These are phyloP conservation scores for Margaritispora aquatica DNA, from an alignment of 495 filamentous ascomycete species.

Conservation along the genomic window DNA sequence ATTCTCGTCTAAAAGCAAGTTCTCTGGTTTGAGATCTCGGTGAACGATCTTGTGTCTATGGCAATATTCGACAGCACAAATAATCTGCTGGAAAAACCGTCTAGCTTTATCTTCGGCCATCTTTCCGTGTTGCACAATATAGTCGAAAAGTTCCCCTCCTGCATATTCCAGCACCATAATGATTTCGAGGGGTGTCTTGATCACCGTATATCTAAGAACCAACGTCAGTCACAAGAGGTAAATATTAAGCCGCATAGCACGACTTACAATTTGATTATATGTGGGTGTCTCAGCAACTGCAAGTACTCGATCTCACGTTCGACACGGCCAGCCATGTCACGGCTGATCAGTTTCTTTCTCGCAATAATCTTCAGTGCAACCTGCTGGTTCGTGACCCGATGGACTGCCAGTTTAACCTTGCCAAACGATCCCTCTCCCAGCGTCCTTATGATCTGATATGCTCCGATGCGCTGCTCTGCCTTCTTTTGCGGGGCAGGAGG, in stretches of 20 bases:
- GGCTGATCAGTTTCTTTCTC: slow-evolving; percentile 85
- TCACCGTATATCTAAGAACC: slow-evolving; percentile 68
- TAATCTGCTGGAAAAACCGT: slow-evolving; percentile 98
- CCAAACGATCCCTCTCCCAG: slow-evolving; percentile 96
- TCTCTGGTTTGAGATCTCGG: slow-evolving; percentile 96
- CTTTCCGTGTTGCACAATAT: slow-evolving; percentile 85
- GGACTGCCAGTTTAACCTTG: slow-evolving; percentile 94
- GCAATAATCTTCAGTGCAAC: slow-evolving; percentile 97
- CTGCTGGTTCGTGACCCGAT: slow-evolving; percentile 83
- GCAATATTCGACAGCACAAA: slow-evolving; percentile 98
- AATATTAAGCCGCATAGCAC: background rate
- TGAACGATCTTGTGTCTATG: slow-evolving; percentile 98
- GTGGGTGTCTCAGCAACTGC: slow-evolving; percentile 89
- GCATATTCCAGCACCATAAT: slow-evolving; percentile 99
- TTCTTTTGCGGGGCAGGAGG: slow-evolving; percentile 29
- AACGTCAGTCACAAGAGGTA: slow-evolving; percentile 3
- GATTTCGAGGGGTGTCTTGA: slow-evolving; percentile 87
- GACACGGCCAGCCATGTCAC: slow-evolving; percentile 95
- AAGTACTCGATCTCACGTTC: slow-evolving; percentile 98
- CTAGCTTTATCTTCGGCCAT: slow-evolving; percentile 85
- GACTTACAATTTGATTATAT: slow-evolving; percentile 95
- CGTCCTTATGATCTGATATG: slow-evolving; percentile 84
- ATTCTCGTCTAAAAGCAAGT: slow-evolving; percentile 84
- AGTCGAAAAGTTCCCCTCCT: slow-evolving; percentile 94
- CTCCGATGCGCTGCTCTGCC: slow-evolving; percentile 75